Evolutionary conservation across 1,284 basidiomycete genomes (phyloP), one percentile per base, ranked within the genome.

Genomic region (Mycosarcoma mackinlayi): DNA sequence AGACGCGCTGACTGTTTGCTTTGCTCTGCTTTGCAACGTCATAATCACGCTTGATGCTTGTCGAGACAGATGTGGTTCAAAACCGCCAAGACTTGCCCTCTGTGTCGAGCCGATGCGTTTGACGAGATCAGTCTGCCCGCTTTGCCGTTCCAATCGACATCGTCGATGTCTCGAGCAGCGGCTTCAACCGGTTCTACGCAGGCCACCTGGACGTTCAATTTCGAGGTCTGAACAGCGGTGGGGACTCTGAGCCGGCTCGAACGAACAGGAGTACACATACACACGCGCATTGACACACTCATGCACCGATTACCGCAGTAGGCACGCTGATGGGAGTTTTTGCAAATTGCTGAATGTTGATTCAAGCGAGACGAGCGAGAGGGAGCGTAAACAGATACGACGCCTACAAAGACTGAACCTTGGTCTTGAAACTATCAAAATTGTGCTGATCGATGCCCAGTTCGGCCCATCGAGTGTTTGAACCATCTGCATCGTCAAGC

Each of bases 11-110:
- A 40, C 19, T 24, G 35, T n/a, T 39, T 39, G 33, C 45, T 47
- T 30, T 40, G 13, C 27, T 13, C 25, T 31, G 18, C 39, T 6
- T 19, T 27, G 49, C 30, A 31, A 31, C 30, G 30, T 8, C 30
- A 31, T n/a, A n/a, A n/a, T n/a, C n/a, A n/a, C n/a, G n/a, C n/a
- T n/a, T n/a, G n/a, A n/a, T n/a, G n/a, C 11, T 33, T 35, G 34
- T 19, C 31, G n/a, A n/a, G 2, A 48, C 45, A 65, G 64, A 67
- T 54, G 3, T 69, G 66, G 66, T 69, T 69, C 45, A 52, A 56
- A 18, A 60, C 41, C n/a, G 66, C 66, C n/a, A 69, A 69, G 40
- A 69, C 50, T 3, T 69, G 66, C 28, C 66, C 66, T 7, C 33
- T 69, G 19, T 69, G 66, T 40, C 40, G 66, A 19, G 51, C 66